phyloP scores from a whole-genome alignment of 164 flowering plant genomes.

The Vitis labrusca region DNA sequence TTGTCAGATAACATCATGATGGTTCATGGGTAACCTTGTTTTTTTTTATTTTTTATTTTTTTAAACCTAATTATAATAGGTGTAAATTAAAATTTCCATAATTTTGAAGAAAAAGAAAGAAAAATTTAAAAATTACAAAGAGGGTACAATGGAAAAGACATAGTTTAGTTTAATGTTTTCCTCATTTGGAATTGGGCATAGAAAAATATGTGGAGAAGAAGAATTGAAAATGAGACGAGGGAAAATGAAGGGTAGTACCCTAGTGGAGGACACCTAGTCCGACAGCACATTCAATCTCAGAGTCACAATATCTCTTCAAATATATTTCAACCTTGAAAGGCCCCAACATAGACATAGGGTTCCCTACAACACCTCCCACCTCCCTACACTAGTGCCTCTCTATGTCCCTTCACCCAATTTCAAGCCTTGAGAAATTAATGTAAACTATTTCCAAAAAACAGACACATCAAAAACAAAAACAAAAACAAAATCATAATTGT shows the following conservation, averaged over 20 bases:
- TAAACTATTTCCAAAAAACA: neutral
- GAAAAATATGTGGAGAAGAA: neutral
- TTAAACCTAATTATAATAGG: neutral
- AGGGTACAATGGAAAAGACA: too few species aligned
- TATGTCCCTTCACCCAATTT: constrained; percentile 19
- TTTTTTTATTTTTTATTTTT: too few species aligned
- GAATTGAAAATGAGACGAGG: constrained; percentile 3
- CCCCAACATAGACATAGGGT: constrained; percentile 32
- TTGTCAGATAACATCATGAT: too few species aligned
- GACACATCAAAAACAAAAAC: neutral
- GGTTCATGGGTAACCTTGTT: too few species aligned
- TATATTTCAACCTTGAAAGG: constrained; percentile 25
- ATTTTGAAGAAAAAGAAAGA: too few species aligned
- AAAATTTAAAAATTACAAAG: neutral
- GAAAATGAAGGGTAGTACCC: neutral
- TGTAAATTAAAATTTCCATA: too few species aligned
- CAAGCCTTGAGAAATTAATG: neutral
- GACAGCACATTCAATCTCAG: constrained; percentile 10
- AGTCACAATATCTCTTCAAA: constrained; percentile 11
- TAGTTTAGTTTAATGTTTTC: too few species aligned
- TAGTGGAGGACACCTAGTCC: constrained; percentile 10
- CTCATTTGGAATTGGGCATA: neutral
- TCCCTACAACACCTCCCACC: constrained; percentile 35
- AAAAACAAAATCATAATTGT: neutral
- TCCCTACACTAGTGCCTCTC: constrained; percentile 24